A percentile compares a stretch with the other conserved stretches of the same genome.
Evolutionary conservation across 257 asterid genomes (phyloP).

Genomic region (Solanum tarapatanum): DNA sequence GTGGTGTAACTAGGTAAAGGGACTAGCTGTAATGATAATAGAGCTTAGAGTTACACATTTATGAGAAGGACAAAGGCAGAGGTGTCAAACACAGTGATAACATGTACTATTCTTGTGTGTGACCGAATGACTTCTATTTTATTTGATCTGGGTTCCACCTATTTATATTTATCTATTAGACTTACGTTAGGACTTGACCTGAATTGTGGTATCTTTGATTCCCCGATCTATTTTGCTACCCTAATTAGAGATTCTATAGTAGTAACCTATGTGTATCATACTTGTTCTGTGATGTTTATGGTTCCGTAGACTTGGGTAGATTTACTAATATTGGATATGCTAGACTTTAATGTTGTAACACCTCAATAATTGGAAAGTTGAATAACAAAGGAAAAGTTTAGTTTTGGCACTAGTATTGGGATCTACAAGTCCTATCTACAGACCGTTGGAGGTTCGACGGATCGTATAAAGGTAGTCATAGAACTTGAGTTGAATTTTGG

Average conservation of each 20-base stretch:
- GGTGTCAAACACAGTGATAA: background rate
- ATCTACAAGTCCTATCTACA: background rate
- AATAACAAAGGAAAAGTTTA: no score
- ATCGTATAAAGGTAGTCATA: background rate
- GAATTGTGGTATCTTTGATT: background rate
- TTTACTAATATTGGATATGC: background rate
- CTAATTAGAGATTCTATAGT: background rate
- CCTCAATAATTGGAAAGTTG: background rate
- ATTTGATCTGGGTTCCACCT: background rate
- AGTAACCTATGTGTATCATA: background rate
- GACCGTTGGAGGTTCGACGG: background rate
- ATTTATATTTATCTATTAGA: no score
- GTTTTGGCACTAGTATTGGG: background rate
- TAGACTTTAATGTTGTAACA: background rate
- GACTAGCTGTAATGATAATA: no score
- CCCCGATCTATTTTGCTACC: background rate
- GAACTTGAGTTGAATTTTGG: background rate
- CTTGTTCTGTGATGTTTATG: background rate
- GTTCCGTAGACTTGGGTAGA: background rate
- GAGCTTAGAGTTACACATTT: background rate
- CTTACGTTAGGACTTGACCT: background rate
- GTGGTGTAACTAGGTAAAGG: background rate
- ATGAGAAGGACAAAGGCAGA: background rate
- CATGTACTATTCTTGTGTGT: background rate
- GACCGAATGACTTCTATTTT: background rate